These are phyloP conservation scores for Pyrus bretschneideri DNA, from an alignment of 306 rosid species.

Conservation along the genomic window DNA sequence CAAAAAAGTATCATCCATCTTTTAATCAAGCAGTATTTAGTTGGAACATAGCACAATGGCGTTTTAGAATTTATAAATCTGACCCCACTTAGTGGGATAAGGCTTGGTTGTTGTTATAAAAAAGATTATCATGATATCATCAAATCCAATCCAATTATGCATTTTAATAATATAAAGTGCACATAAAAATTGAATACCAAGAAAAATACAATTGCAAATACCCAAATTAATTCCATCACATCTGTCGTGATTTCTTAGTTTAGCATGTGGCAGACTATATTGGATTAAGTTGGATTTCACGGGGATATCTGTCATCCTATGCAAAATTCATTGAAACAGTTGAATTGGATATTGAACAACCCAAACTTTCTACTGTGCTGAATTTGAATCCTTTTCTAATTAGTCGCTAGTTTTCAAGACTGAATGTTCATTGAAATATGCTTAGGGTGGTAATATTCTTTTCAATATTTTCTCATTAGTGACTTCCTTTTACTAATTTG, in stretches of 20 bases:
- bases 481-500: slow-evolving; percentile 18
- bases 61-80: no score
- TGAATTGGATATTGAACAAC: not conserved
- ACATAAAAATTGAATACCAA: not conserved
- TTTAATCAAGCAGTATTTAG: not conserved
- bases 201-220: not conserved
- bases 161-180: not conserved
- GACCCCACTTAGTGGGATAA: no score
- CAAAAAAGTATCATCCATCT: not conserved
- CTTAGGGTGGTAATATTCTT: not conserved
- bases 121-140: not conserved
- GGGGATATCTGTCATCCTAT: not conserved
- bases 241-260: not conserved
- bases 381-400: not conserved
- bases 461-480: slow-evolving; percentile 8
- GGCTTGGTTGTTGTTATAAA: no score
- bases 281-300: not conserved
- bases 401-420: not conserved
- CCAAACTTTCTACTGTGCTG: not conserved
- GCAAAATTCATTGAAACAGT: not conserved
- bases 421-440: not conserved
- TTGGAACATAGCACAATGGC: not conserved
- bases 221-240: not conserved
- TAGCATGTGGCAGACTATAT: not conserved
- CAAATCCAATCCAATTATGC: not conserved